A percentile compares a stretch with the other conserved stretches of the same genome.
These are phyloP conservation scores for Juglanconis juglandina DNA, from an alignment of 2,329 filamentous ascomycete genomes.

Conservation along the genomic window DNA sequence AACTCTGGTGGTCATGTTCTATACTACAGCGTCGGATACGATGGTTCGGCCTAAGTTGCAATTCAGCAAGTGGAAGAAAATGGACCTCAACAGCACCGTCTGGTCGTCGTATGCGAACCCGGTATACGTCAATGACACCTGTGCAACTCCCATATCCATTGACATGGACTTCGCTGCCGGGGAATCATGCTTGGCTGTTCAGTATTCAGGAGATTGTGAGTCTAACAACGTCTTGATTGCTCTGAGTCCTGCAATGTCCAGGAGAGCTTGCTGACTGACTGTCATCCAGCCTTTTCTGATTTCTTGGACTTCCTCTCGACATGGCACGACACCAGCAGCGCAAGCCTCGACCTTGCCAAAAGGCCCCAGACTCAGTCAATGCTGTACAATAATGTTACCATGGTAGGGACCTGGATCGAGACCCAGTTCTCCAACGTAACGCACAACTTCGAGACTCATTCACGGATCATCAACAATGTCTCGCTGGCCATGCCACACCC, in stretches of 20 bases:
- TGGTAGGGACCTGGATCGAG: conserved; percentile 68
- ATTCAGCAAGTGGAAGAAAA: conserved; percentile 49
- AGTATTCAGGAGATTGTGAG: conserved; percentile 62
- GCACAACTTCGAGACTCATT: conserved; percentile 43
- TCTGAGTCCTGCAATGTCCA: not conserved
- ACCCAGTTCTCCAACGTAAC: conserved; percentile 49
- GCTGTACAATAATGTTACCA: conserved; percentile 69
- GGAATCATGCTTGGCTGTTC: conserved; percentile 63
- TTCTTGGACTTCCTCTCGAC: conserved; percentile 57
- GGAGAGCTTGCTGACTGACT: conserved; percentile 5
- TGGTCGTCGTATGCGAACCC: conserved; percentile 62
- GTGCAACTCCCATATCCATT: conserved; percentile 61
- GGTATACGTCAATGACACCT: conserved; percentile 50
- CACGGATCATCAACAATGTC: conserved; percentile 69
- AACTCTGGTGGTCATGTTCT: conserved; percentile 65
- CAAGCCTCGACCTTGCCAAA: conserved; percentile 34
- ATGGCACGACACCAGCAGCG: conserved; percentile 51
- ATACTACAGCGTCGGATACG: conserved; percentile 73
- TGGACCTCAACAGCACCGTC: conserved; percentile 53
- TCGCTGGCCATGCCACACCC: conserved; percentile 75
- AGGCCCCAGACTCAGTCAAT: conserved; percentile 61
- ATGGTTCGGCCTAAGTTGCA: conserved; percentile 71
- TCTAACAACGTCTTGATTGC: not conserved
- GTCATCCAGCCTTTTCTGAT: conserved; percentile 57
- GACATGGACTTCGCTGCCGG: conserved; percentile 29